Conservation (phyloP, 768 basidiomycete species). For the Xerocomus spinulosus region DNA sequence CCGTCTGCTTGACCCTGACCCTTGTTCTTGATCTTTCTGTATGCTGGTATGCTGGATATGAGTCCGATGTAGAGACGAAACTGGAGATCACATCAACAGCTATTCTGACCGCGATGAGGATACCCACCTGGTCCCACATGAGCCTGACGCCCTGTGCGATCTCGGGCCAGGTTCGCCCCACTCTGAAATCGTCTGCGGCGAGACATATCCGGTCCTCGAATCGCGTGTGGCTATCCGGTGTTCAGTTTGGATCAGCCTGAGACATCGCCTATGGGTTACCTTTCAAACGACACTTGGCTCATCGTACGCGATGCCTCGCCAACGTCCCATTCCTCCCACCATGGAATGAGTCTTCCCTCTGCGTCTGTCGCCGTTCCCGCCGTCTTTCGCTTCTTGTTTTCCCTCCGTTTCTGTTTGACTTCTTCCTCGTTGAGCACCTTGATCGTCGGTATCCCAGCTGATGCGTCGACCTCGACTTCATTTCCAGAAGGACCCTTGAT, state of each 20-base stretch:
- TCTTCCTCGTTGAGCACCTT: constrained; percentile 26
- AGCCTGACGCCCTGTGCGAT: constrained; percentile 25
- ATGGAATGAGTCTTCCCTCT: constrained; percentile 22
- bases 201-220: constrained; percentile 22
- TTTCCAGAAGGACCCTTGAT: constrained; percentile 6
- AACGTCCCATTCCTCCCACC: constrained; percentile 34
- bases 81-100: constrained; percentile 11
- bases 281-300: constrained; percentile 20
- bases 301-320: constrained; percentile 19
- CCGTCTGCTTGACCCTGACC: constrained; percentile 23
- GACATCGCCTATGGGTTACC: constrained; percentile 28
- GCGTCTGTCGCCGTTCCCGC: constrained; percentile 22
- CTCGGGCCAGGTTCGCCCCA: constrained; percentile 30
- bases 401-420: constrained; percentile 12
- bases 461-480: constrained; percentile 25
- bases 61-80: constrained; percentile 31
- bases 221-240: constrained; percentile 4
- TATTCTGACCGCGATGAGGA: background rate
- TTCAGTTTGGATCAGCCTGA: background rate
- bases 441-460: constrained; percentile 21
- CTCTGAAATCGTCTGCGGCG: constrained; percentile 30
- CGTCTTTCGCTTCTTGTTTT: constrained; percentile 6
- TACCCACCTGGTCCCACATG: constrained; percentile 30
- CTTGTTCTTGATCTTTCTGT: constrained; percentile 25
- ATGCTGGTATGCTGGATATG: constrained; percentile 27